Evolutionary conservation across 768 basidiomycete genomes (phyloP), one percentile per base, ranked within the genome.

Genomic region (Gelatoporia subvermispora): DNA sequence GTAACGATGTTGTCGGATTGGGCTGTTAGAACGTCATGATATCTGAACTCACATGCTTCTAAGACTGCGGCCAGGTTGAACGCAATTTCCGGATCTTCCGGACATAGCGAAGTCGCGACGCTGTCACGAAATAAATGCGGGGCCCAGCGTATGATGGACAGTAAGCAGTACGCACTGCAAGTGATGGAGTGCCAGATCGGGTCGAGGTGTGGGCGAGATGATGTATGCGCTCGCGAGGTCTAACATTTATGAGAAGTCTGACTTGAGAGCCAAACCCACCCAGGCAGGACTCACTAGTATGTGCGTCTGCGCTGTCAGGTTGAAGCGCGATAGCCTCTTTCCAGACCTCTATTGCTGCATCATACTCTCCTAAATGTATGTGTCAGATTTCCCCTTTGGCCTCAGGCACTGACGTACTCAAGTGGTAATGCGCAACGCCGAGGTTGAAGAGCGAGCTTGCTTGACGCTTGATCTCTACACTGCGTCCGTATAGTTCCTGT

Each of bases 21-120:
- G 7, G 43, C 4, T 9, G 38, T 38, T 35, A 36, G 31, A 15
- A 25, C 44, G 50, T 23, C 35, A n/a, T 40, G 28, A 49, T 24
- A 47, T 21, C 17, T 8, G 34, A 23, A 54, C 84, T 58, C 57
- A 89, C 91, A 80, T 48, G 91, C 90, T 82, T 93, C 91, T 51
- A 93, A 75, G 58, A 93, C 88, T 39, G 89, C 91, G 43, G 87
- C 91, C 50, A 91, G 78, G 71, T 93, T 93, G 75, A 92, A 93
- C 15, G 88, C 84, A 60, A 93, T 90, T 65, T 93, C 91, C 64
- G 87, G 84, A 72, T 93, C 91, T 65, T 90, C 86, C 40, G 91
- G 91, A 50, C 84, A 78, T 57, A 93, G 77, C n/a, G 83, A 81
- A 38, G 82, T 75, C 42, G 91, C 91, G 63, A 87, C 82, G 57